These are phyloP conservation scores for Paraglomus occultum DNA, from an alignment of 192 early-diverging fungal genomes.

Conservation along the genomic window DNA sequence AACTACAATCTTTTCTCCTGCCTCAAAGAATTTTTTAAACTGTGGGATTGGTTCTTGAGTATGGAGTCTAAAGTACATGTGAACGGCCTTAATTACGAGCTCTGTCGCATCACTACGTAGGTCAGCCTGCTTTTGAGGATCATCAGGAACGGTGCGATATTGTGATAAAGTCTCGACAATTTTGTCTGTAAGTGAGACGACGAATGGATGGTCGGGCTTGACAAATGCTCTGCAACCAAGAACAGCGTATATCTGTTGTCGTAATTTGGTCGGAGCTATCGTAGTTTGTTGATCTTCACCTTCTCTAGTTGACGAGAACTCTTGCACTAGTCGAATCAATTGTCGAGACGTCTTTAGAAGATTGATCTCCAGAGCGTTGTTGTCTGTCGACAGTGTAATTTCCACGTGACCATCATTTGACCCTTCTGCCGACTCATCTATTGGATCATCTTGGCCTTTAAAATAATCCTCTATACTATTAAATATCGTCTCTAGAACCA, in stretches of 20 bases:
- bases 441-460: neutral
- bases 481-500: neutral
- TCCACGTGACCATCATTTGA: neutral
- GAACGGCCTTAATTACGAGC: constrained; percentile 1
- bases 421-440: neutral
- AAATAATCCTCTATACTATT: neutral
- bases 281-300: neutral
- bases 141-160: constrained; percentile 13
- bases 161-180: neutral
- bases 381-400: neutral
- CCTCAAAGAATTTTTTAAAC: constrained; percentile 10
- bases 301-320: neutral
- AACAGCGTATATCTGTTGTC: constrained; percentile 23
- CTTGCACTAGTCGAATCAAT: neutral
- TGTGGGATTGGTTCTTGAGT: constrained; percentile 30
- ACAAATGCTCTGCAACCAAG: constrained; percentile 11
- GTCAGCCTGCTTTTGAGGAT: neutral
- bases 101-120: neutral
- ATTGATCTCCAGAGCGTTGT: neutral
- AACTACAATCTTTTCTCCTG: neutral
- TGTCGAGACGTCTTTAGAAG: neutral
- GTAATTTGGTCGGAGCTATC: constrained; percentile 11
- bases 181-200: neutral
- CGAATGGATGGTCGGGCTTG: constrained; percentile 9
- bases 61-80: constrained; percentile 25